These are phyloP conservation scores for Uronychia setigera DNA, from an alignment of 73 alveolate genomes.

Conservation along the genomic window DNA sequence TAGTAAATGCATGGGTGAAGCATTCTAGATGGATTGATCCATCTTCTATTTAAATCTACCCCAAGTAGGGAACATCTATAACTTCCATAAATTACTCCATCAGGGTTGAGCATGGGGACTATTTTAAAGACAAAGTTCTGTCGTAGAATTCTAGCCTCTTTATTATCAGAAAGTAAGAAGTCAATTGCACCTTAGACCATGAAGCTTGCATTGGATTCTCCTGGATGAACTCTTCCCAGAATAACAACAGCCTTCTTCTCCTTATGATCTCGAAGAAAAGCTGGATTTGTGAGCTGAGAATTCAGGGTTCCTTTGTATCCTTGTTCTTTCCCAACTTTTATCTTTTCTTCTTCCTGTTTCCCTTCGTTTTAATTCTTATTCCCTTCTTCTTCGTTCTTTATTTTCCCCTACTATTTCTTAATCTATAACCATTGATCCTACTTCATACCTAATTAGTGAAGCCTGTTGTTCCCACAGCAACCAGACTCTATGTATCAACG, in stretches of 20 bases:
- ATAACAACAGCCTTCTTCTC: conserved; percentile 35
- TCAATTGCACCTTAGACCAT: conserved; percentile 87
- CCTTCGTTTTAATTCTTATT: no score
- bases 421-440: no score
- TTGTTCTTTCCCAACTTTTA: background rate
- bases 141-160: conserved; percentile 80
- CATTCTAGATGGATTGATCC: conserved; percentile 86
- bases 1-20: conserved; percentile 89
- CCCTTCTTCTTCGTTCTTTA: no score
- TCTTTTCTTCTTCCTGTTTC: no score
- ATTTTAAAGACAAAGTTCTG: conserved; percentile 83
- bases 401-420: no score
- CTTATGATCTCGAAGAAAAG: background rate
- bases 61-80: conserved; percentile 88
- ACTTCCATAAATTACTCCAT: conserved; percentile 93
- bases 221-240: conserved; percentile 91
- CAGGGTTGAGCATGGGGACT: conserved; percentile 91
- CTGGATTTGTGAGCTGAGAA: background rate
- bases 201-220: conserved; percentile 89
- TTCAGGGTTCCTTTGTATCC: background rate
- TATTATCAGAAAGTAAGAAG: conserved; percentile 72
- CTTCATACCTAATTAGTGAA: no score
- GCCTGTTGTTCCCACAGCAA: no score
- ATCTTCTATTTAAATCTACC: conserved; percentile 91
- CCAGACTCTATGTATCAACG: no score